Evolutionary conservation across 2,329 filamentous ascomycete species (phyloP).

Genomic region (Fusarium tjaetaba): DNA sequence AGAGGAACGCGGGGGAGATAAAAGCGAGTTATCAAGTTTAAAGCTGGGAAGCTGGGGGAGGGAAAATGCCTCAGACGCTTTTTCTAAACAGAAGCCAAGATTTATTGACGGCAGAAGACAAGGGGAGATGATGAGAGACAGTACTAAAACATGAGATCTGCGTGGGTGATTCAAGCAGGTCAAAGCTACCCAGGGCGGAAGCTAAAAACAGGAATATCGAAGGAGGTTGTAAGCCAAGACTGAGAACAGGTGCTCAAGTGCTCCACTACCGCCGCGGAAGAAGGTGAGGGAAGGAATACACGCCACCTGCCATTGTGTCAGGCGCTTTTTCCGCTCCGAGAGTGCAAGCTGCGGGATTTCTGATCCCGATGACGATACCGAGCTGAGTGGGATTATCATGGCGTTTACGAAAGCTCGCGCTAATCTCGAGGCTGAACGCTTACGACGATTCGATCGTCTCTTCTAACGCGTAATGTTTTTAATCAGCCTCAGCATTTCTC

Average conservation of each 20-base stretch:
- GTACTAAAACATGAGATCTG: conserved; percentile 29
- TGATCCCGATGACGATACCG: background rate
- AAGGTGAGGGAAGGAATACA: background rate
- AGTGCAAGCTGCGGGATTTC: conserved; percentile 13
- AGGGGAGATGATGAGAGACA: conserved; percentile 35
- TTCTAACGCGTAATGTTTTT: background rate
- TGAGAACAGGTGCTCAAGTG: background rate
- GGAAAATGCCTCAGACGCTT: conserved; percentile 25
- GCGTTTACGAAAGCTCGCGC: background rate
- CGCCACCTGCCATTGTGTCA: background rate
- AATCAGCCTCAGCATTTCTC: background rate
- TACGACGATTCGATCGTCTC: background rate
- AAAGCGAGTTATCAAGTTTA: background rate
- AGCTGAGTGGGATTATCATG: background rate
- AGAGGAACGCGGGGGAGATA: background rate
- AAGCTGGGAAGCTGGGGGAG: background rate
- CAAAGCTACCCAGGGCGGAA: conserved; percentile 1
- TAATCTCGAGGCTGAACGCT: background rate
- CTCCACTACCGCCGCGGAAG: background rate
- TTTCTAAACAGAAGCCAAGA: conserved; percentile 22
- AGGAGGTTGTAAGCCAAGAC: conserved; percentile 9
- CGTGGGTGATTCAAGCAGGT: conserved; percentile 24
- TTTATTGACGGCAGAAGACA: conserved; percentile 1
- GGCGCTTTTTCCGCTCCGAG: background rate
- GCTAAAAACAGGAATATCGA: conserved; percentile 19